Evolutionary conservation across 2,329 filamentous ascomycete species (phyloP).

Genomic region (Rachicladosporium sp.): DNA sequence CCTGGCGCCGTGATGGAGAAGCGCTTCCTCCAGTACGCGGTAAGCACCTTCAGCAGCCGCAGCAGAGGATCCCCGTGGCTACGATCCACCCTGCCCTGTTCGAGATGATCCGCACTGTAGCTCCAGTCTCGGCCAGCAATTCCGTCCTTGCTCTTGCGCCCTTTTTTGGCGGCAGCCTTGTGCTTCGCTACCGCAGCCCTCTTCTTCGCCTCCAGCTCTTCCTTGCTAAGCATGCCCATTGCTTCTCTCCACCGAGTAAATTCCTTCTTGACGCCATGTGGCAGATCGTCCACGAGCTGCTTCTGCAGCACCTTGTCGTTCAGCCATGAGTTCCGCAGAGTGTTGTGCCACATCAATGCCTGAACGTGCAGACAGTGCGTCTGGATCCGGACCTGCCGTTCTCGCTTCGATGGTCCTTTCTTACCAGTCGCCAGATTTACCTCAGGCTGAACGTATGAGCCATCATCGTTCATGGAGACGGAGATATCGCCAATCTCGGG

Average conservation of each 20-base stretch:
- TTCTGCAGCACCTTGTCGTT: conserved; percentile 65
- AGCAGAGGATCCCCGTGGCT: conserved; percentile 74
- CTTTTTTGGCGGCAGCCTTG: conserved; percentile 21
- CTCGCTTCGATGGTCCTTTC: conserved; percentile 76
- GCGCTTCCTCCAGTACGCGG: conserved; percentile 76
- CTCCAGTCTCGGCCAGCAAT: conserved; percentile 57
- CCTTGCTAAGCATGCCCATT: conserved; percentile 43
- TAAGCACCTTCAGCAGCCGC: conserved; percentile 59
- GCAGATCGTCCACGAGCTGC: conserved; percentile 61
- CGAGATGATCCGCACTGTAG: conserved; percentile 53
- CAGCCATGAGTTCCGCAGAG: conserved; percentile 71
- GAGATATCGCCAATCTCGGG: conserved; percentile 21
- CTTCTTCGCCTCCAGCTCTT: conserved; percentile 31
- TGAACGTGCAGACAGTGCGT: conserved; percentile 87
- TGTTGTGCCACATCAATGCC: conserved; percentile 78
- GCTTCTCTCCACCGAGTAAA: conserved; percentile 59
- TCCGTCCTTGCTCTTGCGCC: conserved; percentile 28
- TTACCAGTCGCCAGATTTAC: conserved; percentile 39
- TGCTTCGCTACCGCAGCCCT: conserved; percentile 20
- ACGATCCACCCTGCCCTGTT: conserved; percentile 60
- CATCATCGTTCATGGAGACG: conserved; percentile 25
- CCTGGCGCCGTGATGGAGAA: conserved; percentile 69
- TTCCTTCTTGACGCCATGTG: conserved; percentile 56
- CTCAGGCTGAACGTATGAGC: conserved; percentile 26
- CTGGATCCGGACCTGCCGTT: conserved; percentile 61